These are phyloP conservation scores for Penicillium hordei DNA, from an alignment of 2,329 filamentous ascomycete species.

Conservation along the genomic window DNA sequence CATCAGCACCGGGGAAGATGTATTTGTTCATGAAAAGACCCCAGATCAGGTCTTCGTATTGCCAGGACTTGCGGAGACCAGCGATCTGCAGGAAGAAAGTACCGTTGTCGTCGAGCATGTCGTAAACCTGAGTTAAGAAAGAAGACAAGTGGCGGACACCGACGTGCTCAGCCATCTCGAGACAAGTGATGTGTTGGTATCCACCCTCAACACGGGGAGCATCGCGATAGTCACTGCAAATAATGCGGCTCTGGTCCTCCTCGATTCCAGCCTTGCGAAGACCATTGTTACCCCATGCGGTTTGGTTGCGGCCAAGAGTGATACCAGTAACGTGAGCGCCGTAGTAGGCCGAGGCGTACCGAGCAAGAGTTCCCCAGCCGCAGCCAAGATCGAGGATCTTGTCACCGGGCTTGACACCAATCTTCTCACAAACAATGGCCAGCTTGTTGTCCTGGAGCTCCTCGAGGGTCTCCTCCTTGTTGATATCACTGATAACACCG, in stretches of 20 bases:
- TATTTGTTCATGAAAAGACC: slow-evolving; percentile 99
- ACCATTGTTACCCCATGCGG: slow-evolving; percentile 90
- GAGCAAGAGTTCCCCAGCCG: slow-evolving; percentile 94
- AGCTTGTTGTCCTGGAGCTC: slow-evolving; percentile 98
- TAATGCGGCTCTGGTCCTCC: slow-evolving; percentile 84
- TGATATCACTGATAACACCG: slow-evolving; percentile 85
- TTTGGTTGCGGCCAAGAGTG: slow-evolving; percentile 94
- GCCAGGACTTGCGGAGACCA: slow-evolving; percentile 90
- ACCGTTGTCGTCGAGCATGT: slow-evolving; percentile 96
- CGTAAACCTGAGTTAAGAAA: slow-evolving; percentile 83
- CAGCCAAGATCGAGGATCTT: slow-evolving; percentile 91
- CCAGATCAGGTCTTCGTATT: slow-evolving; percentile 98
- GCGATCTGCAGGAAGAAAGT: slow-evolving; percentile 95
- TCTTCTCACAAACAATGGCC: slow-evolving; percentile 93
- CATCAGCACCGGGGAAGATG: slow-evolving; percentile 94
- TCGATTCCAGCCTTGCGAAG: slow-evolving; percentile 77
- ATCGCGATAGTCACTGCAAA: slow-evolving; percentile 97
- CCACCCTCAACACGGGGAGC: slow-evolving; percentile 74
- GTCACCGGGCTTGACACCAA: slow-evolving; percentile 77
- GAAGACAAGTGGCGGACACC: slow-evolving; percentile 81
- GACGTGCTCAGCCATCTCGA: slow-evolving; percentile 99
- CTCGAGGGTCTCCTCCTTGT: slow-evolving; percentile 85
- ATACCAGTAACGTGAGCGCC: slow-evolving; percentile 83
- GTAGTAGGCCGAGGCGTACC: slow-evolving; percentile 90
- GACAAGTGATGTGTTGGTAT: slow-evolving; percentile 94